These are phyloP conservation scores for Zoysia matrella DNA, from an alignment of 202 grass and related monocot genomes.

Conservation along the genomic window DNA sequence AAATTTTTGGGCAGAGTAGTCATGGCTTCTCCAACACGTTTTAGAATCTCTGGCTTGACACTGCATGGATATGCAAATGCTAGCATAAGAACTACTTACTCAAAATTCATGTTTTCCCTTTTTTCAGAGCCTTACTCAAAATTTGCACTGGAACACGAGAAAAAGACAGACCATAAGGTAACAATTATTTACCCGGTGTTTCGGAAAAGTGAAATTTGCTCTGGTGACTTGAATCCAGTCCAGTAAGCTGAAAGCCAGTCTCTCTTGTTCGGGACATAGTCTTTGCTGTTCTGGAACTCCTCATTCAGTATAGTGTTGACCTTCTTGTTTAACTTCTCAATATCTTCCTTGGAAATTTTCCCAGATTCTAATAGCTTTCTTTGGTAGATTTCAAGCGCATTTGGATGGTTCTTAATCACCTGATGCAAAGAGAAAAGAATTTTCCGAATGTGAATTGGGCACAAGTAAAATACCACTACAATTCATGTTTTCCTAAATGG, in stretches of 20 bases:
- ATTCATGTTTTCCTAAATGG: no score
- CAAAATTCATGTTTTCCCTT: neutral
- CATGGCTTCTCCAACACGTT: no score
- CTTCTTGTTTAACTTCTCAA: no score
- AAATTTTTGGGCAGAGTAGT: no score
- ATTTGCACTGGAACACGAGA: slow-evolving; percentile 13
- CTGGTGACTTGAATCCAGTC: no score
- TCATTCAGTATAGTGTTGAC: no score
- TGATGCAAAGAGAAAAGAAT: slow-evolving; percentile 44
- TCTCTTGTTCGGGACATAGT: no score
- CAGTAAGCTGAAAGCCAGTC: no score
- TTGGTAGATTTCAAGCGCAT: no score
- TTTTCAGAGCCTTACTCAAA: neutral
- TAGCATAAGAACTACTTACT: slow-evolving; percentile 25
- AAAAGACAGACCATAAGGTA: neutral
- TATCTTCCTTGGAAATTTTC: no score
- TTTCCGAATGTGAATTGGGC: slow-evolving; percentile 10
- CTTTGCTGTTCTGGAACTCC: no score
- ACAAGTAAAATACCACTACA: neutral
- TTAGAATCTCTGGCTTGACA: no score
- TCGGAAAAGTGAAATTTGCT: slow-evolving; percentile 70
- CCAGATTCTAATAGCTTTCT: neutral
- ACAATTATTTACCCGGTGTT: slow-evolving; percentile 78
- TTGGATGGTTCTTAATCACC: slow-evolving; percentile 46
- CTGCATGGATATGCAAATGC: slow-evolving; percentile 1